Conservation (phyloP, 2,329 filamentous ascomycete species). For the Ophiostoma ips region DNA sequence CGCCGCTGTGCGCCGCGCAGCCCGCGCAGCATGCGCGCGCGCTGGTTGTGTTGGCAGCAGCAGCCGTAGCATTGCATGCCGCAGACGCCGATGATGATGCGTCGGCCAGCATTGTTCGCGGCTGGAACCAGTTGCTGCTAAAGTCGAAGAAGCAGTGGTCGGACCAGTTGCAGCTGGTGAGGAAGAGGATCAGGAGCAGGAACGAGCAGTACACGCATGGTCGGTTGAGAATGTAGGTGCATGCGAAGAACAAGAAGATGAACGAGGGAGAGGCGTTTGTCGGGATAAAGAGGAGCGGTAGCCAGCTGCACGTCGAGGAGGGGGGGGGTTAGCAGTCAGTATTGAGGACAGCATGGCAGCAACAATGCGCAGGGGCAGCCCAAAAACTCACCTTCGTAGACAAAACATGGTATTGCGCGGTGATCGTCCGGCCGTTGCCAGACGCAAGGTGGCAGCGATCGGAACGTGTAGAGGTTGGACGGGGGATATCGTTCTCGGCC, state of each 20-base stretch:
- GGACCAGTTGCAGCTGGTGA: slow-evolving; percentile 58
- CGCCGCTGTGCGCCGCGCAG: neutral
- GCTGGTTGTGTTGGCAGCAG: neutral
- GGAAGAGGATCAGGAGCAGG: slow-evolving; percentile 75
- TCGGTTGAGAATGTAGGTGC: slow-evolving; percentile 90
- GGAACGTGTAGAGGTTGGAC: neutral
- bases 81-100: neutral
- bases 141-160: slow-evolving; percentile 91
- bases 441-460: neutral
- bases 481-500: no score
- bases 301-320: slow-evolving; percentile 43
- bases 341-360: neutral
- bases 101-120: slow-evolving; percentile 30
- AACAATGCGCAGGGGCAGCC: neutral
- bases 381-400: slow-evolving; percentile 41
- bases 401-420: slow-evolving; percentile 44
- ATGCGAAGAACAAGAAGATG: slow-evolving; percentile 78
- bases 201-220: slow-evolving; percentile 97
- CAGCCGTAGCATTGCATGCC: neutral
- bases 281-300: slow-evolving; percentile 77
- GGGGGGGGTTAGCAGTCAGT: neutral
- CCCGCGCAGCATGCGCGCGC: neutral
- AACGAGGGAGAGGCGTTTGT: slow-evolving; percentile 75
- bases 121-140: slow-evolving; percentile 81
- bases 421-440: neutral